These are phyloP conservation scores for Populus trichocarpa DNA, from an alignment of 441 rosid species.

Conservation along the genomic window DNA sequence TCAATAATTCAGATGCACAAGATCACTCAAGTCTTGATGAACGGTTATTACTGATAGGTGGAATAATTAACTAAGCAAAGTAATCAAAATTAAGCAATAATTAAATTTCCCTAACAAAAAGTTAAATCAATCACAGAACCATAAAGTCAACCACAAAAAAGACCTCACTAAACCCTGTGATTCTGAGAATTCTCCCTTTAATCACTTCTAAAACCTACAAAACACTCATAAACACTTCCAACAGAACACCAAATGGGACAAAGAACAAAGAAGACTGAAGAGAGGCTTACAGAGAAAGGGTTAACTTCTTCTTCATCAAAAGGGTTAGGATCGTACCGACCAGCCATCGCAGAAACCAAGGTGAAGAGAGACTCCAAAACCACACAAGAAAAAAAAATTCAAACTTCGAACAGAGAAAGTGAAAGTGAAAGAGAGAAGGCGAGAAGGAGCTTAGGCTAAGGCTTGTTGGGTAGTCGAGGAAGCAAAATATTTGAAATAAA, in stretches of 20 bases:
- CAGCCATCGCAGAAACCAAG: conserved; percentile 45
- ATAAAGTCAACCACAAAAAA: conserved; percentile 1
- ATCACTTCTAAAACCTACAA: conserved; percentile 7
- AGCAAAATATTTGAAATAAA: neutral
- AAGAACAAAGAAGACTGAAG: neutral
- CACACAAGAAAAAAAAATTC: too few relatives aligned
- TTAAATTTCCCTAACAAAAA: neutral
- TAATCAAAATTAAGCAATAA: neutral
- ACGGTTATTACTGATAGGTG: too few relatives aligned
- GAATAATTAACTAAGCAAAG: neutral
- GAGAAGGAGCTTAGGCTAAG: neutral
- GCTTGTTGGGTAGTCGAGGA: neutral
- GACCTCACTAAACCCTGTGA: conserved; percentile 6
- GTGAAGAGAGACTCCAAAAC: neutral
- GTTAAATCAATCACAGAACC: neutral
- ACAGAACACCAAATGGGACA: neutral
- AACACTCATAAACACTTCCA: neutral
- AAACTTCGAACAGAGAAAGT: neutral
- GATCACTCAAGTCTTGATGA: too few relatives aligned
- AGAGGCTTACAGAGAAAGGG: conserved; percentile 74
- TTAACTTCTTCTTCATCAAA: conserved; percentile 77
- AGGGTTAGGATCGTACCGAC: conserved; percentile 76
- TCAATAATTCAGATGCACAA: too few relatives aligned
- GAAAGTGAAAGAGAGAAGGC: neutral
- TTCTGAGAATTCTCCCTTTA: neutral